Conservation (phyloP, 768 basidiomycete genomes). For the Cystofilobasidium macerans region DNA sequence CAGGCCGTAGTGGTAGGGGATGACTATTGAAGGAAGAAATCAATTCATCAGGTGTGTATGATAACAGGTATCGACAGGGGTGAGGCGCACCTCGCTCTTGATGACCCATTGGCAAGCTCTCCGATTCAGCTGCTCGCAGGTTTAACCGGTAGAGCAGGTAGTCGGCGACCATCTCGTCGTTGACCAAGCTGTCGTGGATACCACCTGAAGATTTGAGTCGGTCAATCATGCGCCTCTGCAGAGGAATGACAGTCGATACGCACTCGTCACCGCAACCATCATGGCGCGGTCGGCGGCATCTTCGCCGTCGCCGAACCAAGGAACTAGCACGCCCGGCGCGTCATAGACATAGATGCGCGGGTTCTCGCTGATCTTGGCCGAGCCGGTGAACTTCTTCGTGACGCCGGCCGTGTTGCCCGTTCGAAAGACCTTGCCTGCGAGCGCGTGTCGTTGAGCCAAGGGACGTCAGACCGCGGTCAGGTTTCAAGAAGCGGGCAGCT, state of each 20-base stretch:
- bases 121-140: conserved; percentile 39
- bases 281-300: conserved; percentile 81
- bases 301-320: conserved; percentile 76
- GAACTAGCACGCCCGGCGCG: conserved; percentile 93
- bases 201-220: conserved; percentile 36
- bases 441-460: not conserved
- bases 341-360: conserved; percentile 85
- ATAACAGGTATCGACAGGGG: conserved; percentile 6
- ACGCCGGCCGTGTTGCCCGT: conserved; percentile 83
- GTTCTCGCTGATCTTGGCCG: conserved; percentile 67
- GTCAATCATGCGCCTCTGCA: not conserved
- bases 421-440: conserved; percentile 68
- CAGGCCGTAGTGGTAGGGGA: conserved; percentile 41
- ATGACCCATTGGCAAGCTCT: conserved; percentile 35
- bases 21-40: conserved; percentile 52
- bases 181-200: conserved; percentile 86
- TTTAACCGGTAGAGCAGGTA: conserved; percentile 81
- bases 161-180: conserved; percentile 67
- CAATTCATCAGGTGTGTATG: too few relatives aligned
- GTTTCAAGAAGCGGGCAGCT: too few relatives aligned
- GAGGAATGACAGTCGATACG: not conserved
- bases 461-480: not conserved
- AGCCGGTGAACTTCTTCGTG: conserved; percentile 77
- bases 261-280: conserved; percentile 71
- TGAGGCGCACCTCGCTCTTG: conserved; percentile 39